Evolutionary conservation across 129 eudicot genomes (phyloP).

Genomic region (Flaveria brownii): DNA sequence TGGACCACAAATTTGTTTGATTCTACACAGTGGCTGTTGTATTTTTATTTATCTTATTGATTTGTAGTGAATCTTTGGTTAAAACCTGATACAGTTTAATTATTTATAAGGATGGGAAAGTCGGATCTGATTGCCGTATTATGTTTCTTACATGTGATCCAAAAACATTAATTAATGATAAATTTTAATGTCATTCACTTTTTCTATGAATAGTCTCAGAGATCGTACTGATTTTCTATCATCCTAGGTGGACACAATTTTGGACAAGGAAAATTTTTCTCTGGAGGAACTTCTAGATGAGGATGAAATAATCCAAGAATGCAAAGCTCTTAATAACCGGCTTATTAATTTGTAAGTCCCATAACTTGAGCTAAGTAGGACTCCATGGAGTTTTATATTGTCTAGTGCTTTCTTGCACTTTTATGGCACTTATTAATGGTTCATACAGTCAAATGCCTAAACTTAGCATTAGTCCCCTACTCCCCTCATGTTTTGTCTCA

Average conservation of each 20-base stretch:
- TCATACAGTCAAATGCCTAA: background rate
- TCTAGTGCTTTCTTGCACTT: conserved; percentile 12
- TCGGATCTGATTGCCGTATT: conserved; percentile 14
- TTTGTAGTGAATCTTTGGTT: background rate
- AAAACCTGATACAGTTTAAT: background rate
- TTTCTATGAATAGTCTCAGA: conserved; percentile 2
- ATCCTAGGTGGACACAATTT: conserved; percentile 83
- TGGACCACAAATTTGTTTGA: background rate
- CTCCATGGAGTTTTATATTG: conserved; percentile 16
- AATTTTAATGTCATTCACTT: background rate
- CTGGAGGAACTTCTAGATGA: conserved; percentile 92
- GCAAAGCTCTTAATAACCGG: conserved; percentile 94
- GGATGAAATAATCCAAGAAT: conserved; percentile 94
- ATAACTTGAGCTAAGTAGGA: conserved; percentile 1
- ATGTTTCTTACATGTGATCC: conserved; percentile 5
- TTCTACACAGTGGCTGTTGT: background rate
- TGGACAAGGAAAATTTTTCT: conserved; percentile 84
- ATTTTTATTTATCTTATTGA: background rate
- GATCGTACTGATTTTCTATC: conserved; percentile 5
- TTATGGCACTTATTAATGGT: conserved; percentile 2
- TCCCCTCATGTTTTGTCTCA: conserved; percentile 6
- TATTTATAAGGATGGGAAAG: conserved; percentile 7
- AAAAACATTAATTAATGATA: conserved; percentile 18
- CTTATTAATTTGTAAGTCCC: conserved; percentile 79
- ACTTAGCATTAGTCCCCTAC: background rate